Evolutionary conservation across 257 asterid species (phyloP).

Genomic region (Nicotiana otophora): DNA sequence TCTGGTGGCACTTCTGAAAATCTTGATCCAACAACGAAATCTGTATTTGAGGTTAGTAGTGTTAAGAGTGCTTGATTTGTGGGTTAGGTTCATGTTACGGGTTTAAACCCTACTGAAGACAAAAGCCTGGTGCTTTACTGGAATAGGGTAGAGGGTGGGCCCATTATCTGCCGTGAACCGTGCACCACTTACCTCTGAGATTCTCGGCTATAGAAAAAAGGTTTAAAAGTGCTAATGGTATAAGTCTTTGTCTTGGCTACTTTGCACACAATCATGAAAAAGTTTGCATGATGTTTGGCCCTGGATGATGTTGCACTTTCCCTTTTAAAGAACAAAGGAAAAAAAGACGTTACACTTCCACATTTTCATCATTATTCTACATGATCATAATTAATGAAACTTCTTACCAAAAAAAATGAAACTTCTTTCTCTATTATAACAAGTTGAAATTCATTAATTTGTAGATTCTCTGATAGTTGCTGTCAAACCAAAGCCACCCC

Average conservation of each 20-base stretch:
- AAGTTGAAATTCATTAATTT: conserved; percentile 8
- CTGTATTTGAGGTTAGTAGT: not conserved
- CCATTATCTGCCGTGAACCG: no score
- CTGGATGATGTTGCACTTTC: not conserved
- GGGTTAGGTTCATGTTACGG: no score
- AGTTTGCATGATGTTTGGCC: not conserved
- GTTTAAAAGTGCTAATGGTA: not conserved
- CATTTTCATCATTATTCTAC: not conserved
- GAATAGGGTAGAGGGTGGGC: no score
- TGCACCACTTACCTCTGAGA: no score
- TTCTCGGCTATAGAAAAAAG: no score
- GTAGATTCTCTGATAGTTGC: conserved; percentile 76
- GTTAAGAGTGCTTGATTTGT: not conserved
- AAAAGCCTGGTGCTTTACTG: no score
- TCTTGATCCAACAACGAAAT: not conserved
- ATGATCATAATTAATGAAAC: not conserved
- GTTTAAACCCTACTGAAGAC: no score
- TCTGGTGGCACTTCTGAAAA: not conserved
- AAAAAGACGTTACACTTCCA: not conserved
- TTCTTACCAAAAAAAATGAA: not conserved
- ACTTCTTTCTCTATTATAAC: not conserved
- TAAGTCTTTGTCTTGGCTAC: not conserved
- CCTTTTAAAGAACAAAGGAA: no score
- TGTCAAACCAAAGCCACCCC: conserved; percentile 78
- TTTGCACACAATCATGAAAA: not conserved